Base-by-base conservation (phyloP, 2,329 filamentous ascomycete genomes). In the Amauroascus verrucosus region DNA sequence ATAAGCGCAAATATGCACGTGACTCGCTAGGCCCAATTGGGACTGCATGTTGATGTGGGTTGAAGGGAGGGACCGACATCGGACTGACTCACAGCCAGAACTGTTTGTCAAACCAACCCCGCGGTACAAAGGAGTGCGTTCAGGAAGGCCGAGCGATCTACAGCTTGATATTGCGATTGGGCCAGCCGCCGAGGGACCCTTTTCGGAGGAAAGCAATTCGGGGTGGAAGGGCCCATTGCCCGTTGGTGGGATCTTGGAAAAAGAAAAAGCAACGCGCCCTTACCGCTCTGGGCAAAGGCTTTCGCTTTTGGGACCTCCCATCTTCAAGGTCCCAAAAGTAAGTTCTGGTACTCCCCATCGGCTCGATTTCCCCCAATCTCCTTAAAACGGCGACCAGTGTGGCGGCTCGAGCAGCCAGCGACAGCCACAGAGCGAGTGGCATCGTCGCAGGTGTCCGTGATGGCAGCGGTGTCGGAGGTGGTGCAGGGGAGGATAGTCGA, bases 381-480 rank as follows among this genome's bases (percentile, higher is more conserved):
- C 4, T 2, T 24, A 33, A 57, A 38, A 52, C 54, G 37, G 37
- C 52, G 37, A 40, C 41, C 48, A 58, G 48, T 35, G 57, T 58
- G 57, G 57, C 57, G 51, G 51, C 51, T 48, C 54, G 54, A 48
- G 49, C 53, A 46, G 43, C 48, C 53, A 54, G 51, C 43, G 56
- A 54, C 50, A 49, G 51, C 56, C 57, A 51, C 54, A 55, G 28
- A 48, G 50, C 50, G 24, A 54, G 57, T 55, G 57, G 53, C 57
- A 51, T 47, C 46, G 56, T 52, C 41, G 52, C 46, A 24, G 51
- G 48, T 40, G 53, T 22, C 48, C 47, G 33, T 48, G 49, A 56
- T 58, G 51, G 54, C 53, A 59, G 55, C 56, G 53, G 54, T 56
- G 57, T 58, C 54, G 58, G 56, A 57, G 53, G 40, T 16, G 43